Conservation (phyloP, 192 early-diverging fungal genomes). For the Rhizophagus sp. region DNA sequence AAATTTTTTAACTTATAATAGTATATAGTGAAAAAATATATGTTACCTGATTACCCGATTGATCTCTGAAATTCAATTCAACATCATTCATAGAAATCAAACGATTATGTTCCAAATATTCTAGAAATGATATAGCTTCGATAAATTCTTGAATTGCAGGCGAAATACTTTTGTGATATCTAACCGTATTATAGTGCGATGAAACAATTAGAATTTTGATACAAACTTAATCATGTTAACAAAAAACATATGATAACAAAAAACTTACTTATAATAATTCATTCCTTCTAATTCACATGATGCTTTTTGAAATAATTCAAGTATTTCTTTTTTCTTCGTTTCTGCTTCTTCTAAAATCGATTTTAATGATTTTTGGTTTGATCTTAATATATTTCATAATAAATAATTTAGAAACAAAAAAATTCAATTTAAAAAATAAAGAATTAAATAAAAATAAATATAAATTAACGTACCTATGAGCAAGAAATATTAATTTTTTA, state of each 20-base stretch:
- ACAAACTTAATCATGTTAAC: neutral
- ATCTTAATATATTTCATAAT: neutral
- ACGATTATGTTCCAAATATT: constrained; percentile 34
- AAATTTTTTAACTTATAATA: no score
- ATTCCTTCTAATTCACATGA: constrained; percentile 39
- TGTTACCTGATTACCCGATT: constrained; percentile 28
- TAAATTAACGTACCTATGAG: constrained; percentile 38
- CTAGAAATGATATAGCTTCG: constrained; percentile 46
- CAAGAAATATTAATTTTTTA: constrained; percentile 43
- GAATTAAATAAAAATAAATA: neutral
- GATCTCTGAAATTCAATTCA: constrained; percentile 29
- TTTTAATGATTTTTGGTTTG: constrained; percentile 18
- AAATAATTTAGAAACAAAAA: neutral
- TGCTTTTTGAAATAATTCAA: constrained; percentile 35
- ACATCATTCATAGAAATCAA: constrained; percentile 35
- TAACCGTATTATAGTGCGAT: neutral
- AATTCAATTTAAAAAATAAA: neutral
- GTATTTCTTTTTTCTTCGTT: constrained; percentile 35
- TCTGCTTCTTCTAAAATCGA: constrained; percentile 35
- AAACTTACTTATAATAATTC: constrained; percentile 43
- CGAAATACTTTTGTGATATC: constrained; percentile 37
- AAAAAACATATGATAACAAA: neutral
- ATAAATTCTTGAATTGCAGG: constrained; percentile 49
- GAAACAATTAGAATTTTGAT: neutral
- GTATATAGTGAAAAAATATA: neutral